Evolutionary conservation across 2,329 filamentous ascomycete genomes (phyloP).

Genomic region (Dactylonectria macrodidyma): DNA sequence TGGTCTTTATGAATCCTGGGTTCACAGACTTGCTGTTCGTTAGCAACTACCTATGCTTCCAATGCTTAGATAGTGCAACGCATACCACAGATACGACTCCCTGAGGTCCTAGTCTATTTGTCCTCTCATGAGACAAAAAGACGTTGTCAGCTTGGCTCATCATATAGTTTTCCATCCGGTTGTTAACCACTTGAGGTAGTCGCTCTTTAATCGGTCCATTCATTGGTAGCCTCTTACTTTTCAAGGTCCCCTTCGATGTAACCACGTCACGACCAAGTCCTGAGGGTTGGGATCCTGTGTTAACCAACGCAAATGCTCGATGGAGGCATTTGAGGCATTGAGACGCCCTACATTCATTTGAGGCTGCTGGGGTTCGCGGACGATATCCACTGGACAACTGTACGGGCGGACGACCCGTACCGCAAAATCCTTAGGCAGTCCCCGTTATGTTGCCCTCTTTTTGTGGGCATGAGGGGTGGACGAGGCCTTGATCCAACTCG

Average conservation of each 20-base stretch:
- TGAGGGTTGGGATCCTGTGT: too few relatives aligned
- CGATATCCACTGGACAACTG: too few relatives aligned
- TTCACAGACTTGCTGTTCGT: constrained; percentile 34
- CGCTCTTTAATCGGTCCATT: too few relatives aligned
- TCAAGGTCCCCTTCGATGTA: too few relatives aligned
- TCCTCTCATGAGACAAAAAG: constrained; percentile 32
- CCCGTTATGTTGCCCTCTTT: constrained; percentile 54
- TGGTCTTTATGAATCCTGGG: constrained; percentile 39
- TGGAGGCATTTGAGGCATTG: too few relatives aligned
- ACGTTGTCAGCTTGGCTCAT: constrained; percentile 40
- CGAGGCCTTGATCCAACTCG: constrained; percentile 71
- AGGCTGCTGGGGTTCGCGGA: too few relatives aligned
- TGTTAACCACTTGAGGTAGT: constrained; percentile 17
- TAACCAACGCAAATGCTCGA: too few relatives aligned
- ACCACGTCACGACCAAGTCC: too few relatives aligned
- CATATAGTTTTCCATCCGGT: constrained; percentile 42
- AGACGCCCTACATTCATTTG: too few relatives aligned
- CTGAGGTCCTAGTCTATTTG: constrained; percentile 24
- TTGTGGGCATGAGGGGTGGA: constrained; percentile 76
- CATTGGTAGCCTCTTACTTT: too few relatives aligned
- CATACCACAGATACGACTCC: constrained; percentile 35
- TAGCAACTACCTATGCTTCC: background rate
- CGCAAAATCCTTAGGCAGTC: too few relatives aligned
- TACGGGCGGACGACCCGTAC: too few relatives aligned
- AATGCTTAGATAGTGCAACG: background rate